Evolutionary conservation across 1,284 basidiomycete genomes (phyloP), one percentile per base, ranked within the genome.

Genomic region (Pyrrhoderma lamaoense): DNA sequence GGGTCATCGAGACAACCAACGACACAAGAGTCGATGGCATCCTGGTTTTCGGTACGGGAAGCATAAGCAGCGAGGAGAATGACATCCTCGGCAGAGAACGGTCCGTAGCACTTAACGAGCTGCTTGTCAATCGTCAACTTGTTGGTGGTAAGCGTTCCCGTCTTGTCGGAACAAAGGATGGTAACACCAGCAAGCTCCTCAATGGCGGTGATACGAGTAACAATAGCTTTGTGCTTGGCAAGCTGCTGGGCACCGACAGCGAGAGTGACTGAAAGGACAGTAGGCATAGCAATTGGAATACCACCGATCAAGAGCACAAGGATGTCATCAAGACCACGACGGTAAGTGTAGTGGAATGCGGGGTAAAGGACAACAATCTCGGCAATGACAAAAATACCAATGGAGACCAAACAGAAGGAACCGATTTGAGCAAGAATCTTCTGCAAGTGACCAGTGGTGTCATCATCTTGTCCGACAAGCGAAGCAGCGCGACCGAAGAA

Each of bases 221-320:
- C 93, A 60, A 96, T 96, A 58, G 93, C 93, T 79, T 97, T 94
- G 80, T 95, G 92, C 78, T 94, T 95, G 64, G 93, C 93, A 61
- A 97, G 85, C 68, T 97, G 93, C 72, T 95, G 92, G 53, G 94
- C 93, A 74, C 93, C 93, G 67, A 97, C 93, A 57, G 93, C 94
- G 65, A 97, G 89, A 35, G 93, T 96, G 71, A 95, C 93, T 53
- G 93, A 94, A 59, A 95, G 71, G 60, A 97, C 93, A 59, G 92
- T 95, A 61, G 93, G 93, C 93, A 97, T 95, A 67, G 93, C 93
- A 73, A 96, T 96, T 65, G 94, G 94, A 65, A 97, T 96, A 80
- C 93, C 93, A 79, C 93, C 91, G 73, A 97, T 96, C 79, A 97
- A 79, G 67, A 96, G 88, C 61, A 96, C 92, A 45, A 96, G 81